These are phyloP conservation scores for Ligustrum vulgare DNA, from an alignment of 257 asterid species.

Conservation along the genomic window DNA sequence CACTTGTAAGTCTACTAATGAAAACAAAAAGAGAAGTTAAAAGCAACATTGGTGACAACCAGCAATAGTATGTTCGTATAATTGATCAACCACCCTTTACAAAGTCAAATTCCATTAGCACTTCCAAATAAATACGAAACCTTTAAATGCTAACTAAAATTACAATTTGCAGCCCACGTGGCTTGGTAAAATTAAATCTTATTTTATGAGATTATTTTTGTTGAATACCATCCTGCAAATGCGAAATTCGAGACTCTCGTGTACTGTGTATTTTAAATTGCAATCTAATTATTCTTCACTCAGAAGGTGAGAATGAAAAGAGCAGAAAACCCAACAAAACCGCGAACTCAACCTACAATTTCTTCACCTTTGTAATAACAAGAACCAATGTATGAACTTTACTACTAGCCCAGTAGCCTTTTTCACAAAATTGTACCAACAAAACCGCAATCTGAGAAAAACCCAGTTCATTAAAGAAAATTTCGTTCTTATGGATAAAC, in stretches of 20 bases:
- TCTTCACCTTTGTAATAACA: background rate
- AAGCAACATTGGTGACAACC: background rate
- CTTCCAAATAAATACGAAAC: background rate
- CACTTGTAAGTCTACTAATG: background rate
- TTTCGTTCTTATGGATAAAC: background rate
- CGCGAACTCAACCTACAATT: background rate
- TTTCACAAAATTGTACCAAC: conserved; percentile 4
- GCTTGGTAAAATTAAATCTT: background rate
- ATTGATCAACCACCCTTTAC: background rate
- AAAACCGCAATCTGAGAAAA: background rate
- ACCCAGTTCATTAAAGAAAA: background rate
- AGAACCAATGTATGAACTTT: conserved; percentile 14
- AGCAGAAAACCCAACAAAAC: background rate
- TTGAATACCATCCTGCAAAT: background rate
- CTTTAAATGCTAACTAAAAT: background rate
- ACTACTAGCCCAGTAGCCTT: conserved; percentile 14
- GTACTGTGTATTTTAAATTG: background rate
- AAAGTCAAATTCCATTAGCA: background rate
- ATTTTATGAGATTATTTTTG: background rate
- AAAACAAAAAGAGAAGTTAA: background rate
- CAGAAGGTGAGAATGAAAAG: background rate
- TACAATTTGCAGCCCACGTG: background rate
- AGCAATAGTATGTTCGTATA: background rate
- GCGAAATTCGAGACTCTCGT: too few relatives aligned
- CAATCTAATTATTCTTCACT: background rate